Conservation (phyloP, 176 grass and related monocot genomes). For the Aegilops longissima region DNA sequence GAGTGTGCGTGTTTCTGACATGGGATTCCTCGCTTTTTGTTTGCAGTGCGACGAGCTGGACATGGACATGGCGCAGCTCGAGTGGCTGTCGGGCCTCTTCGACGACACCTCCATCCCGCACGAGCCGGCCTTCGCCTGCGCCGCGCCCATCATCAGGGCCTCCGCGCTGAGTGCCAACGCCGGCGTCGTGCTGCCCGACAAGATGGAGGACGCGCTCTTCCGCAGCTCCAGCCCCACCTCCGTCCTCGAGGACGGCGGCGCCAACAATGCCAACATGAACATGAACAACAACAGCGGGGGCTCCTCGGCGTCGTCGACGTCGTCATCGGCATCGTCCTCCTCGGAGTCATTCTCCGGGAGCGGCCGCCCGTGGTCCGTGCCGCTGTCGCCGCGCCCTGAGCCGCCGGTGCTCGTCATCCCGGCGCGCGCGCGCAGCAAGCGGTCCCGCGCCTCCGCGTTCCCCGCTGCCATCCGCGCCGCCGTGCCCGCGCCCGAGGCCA, state of each 20-base stretch:
- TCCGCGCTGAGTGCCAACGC: constrained; percentile 33
- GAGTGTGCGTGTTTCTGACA: not conserved
- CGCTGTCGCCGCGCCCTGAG: constrained; percentile 47
- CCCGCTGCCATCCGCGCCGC: constrained; percentile 25
- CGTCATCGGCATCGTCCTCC: constrained; percentile 62
- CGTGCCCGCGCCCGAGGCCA: constrained; percentile 16
- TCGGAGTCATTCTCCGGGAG: constrained; percentile 59
- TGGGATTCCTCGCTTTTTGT: not conserved
- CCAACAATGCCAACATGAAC: not conserved
- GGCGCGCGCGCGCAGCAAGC: constrained; percentile 81
- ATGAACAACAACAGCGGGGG: not conserved
- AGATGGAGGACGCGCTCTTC: constrained; percentile 51
- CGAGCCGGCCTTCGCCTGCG: constrained; percentile 36
- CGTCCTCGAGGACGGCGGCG: constrained; percentile 59
- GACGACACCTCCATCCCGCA: constrained; percentile 74
- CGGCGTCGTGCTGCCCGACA: constrained; percentile 37
- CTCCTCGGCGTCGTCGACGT: constrained; percentile 55
- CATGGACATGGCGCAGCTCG: constrained; percentile 88
- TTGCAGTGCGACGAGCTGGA: constrained; percentile 85
- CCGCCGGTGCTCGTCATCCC: constrained; percentile 55
- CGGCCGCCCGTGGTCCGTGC: constrained; percentile 29
- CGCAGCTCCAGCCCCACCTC: constrained; percentile 85
- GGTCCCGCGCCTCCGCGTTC: constrained; percentile 56
- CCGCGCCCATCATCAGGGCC: constrained; percentile 29
- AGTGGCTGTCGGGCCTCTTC: constrained; percentile 78